phyloP scores from a whole-genome alignment of 352 stramenopile genomes.

The Aphanomyces cochlioides region DNA sequence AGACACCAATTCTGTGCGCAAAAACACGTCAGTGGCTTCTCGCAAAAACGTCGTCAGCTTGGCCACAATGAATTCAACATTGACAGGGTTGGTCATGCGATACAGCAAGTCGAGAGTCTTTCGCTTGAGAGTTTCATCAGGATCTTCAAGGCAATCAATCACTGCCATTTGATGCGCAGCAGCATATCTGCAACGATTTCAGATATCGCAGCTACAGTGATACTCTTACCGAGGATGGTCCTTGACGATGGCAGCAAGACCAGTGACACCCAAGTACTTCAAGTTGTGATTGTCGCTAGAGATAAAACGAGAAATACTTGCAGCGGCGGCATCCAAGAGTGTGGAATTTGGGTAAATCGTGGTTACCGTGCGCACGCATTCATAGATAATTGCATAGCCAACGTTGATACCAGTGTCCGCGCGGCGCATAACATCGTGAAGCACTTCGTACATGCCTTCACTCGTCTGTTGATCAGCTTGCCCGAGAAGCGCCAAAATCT shows the following conservation, averaged over 20 bases:
- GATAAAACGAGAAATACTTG: constrained; percentile 93
- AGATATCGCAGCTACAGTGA: constrained; percentile 11
- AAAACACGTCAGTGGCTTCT: constrained; percentile 95
- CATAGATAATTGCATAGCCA: constrained; percentile 99
- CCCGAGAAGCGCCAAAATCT: constrained; percentile 95
- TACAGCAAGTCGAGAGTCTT: constrained; percentile 97
- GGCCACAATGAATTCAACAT: constrained; percentile 99
- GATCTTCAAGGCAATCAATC: constrained; percentile 99
- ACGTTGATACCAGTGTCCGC: constrained; percentile 99
- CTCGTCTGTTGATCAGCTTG: constrained; percentile 91
- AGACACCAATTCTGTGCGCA: constrained; percentile 95
- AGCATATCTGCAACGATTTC: constrained; percentile 90
- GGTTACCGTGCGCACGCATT: constrained; percentile 98
- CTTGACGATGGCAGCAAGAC: constrained; percentile 98
- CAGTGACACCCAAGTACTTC: constrained; percentile 98
- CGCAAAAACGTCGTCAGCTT: constrained; percentile 97
- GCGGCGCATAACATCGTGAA: constrained; percentile 97
- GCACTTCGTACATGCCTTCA: constrained; percentile 99
- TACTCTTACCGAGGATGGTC: constrained; percentile 64
- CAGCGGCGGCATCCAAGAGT: constrained; percentile 92
- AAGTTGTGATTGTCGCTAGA: constrained; percentile 96
- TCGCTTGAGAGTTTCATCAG: constrained; percentile 98
- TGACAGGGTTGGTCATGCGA: constrained; percentile 99
- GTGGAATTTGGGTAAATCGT: constrained; percentile 99
- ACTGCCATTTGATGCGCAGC: constrained; percentile 99